These are phyloP conservation scores for Bacterosira constricta DNA, from an alignment of 108 stramenopile genomes.

Conservation along the genomic window DNA sequence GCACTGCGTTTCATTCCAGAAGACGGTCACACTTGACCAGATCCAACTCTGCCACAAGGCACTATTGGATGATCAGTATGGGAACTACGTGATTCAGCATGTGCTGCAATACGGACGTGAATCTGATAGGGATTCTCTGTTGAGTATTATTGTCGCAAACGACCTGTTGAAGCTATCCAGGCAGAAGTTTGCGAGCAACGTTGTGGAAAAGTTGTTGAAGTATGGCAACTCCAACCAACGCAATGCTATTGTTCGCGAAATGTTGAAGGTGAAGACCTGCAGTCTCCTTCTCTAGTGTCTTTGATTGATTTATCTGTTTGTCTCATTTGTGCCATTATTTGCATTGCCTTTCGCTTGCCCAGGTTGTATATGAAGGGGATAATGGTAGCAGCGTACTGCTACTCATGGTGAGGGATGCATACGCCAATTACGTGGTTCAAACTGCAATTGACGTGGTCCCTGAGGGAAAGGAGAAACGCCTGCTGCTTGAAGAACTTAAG, in stretches of 20 bases:
- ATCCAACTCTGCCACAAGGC: conserved; percentile 65
- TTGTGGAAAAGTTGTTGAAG: conserved; percentile 96
- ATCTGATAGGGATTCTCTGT: conserved; percentile 76
- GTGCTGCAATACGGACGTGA: conserved; percentile 88
- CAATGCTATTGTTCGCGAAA: conserved; percentile 74
- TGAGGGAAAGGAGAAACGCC: conserved; percentile 69
- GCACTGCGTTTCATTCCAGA: conserved; percentile 87
- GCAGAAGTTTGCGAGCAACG: conserved; percentile 98
- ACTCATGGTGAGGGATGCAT: conserved; percentile 95
- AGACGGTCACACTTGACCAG: conserved; percentile 64
- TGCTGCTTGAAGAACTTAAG: conserved; percentile 72
- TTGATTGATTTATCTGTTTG: background rate
- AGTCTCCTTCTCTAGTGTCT: background rate
- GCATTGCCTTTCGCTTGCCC: conserved; percentile 31
- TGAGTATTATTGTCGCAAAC: conserved; percentile 75
- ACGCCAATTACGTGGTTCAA: conserved; percentile 95
- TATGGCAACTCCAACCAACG: conserved; percentile 88
- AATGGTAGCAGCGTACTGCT: conserved; percentile 73
- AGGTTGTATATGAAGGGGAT: conserved; percentile 59
- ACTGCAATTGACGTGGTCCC: conserved; percentile 86
- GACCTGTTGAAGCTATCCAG: conserved; percentile 88
- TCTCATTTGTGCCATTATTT: too few relatives aligned
- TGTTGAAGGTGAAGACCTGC: conserved; percentile 60
- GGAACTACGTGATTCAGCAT: conserved; percentile 94
- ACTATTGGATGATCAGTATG: conserved; percentile 88